phyloP scores from a whole-genome alignment of 768 basidiomycete species.

The Pholiota microspora region DNA sequence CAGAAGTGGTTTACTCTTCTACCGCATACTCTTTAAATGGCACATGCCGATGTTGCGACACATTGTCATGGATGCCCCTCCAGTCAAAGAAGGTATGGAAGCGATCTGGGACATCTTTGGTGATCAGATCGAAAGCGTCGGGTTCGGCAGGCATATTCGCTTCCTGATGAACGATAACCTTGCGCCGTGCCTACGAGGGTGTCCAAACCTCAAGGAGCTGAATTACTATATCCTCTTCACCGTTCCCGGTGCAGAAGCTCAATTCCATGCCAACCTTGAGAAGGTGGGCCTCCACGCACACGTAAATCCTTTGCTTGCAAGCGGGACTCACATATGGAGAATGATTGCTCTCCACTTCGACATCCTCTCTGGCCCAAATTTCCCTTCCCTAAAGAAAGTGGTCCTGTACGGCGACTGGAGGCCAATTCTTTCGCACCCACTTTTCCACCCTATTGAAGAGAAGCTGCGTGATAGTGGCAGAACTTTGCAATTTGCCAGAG shows the following conservation, averaged over 20 bases:
- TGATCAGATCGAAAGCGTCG: constrained; percentile 47
- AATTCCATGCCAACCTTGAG: constrained; percentile 31
- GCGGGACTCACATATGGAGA: constrained; percentile 34
- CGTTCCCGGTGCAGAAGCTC: constrained; percentile 21
- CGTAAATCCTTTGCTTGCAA: constrained; percentile 39
- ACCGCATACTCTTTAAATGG: constrained; percentile 46
- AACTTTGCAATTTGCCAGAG: constrained; percentile 16
- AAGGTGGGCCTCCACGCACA: constrained; percentile 52
- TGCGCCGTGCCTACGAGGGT: constrained; percentile 41
- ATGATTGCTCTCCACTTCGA: constrained; percentile 47
- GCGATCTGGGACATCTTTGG: constrained; percentile 51
- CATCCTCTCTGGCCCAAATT: constrained; percentile 34
- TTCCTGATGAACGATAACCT: constrained; percentile 53
- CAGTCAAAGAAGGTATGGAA: constrained; percentile 35
- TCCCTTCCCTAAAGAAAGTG: constrained; percentile 46
- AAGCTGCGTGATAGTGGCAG: constrained; percentile 32
- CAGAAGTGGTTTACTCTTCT: constrained; percentile 49
- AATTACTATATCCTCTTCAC: constrained; percentile 60
- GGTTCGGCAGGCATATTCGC: constrained; percentile 55
- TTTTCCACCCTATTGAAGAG: constrained; percentile 30
- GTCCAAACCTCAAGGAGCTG: constrained; percentile 45
- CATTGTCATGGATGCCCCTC: constrained; percentile 50
- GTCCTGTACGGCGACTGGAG: constrained; percentile 57
- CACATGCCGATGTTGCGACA: constrained; percentile 50
- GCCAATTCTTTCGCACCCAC: constrained; percentile 32